phyloP scores from a whole-genome alignment of 2,329 filamentous ascomycete genomes.

The Monosporascus sp. region DNA sequence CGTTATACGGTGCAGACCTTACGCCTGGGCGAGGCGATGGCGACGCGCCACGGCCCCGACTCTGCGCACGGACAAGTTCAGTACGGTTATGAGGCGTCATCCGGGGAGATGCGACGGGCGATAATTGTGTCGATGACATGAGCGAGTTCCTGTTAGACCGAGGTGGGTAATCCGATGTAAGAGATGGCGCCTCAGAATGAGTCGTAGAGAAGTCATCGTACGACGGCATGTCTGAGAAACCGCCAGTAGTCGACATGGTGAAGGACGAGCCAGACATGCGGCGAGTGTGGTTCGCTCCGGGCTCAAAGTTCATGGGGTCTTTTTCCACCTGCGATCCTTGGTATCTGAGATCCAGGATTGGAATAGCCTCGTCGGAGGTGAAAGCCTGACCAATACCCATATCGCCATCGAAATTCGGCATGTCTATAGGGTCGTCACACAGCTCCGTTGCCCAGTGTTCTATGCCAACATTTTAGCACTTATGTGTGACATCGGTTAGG shows the following conservation, averaged over 20 bases:
- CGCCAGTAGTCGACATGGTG: constrained; percentile 62
- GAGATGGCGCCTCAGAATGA: constrained; percentile 62
- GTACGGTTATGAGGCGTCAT: constrained; percentile 56
- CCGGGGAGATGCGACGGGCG: constrained; percentile 65
- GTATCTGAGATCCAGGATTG: constrained; percentile 56
- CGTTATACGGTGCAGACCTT: constrained; percentile 64
- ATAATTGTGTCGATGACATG: constrained; percentile 65
- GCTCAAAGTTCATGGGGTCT: constrained; percentile 45
- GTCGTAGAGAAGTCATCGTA: constrained; percentile 67
- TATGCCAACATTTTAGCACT: constrained; percentile 22
- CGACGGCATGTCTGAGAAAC: constrained; percentile 61
- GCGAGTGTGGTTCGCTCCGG: constrained; percentile 46
- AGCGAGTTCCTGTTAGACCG: constrained; percentile 64
- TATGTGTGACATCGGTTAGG: constrained; percentile 3
- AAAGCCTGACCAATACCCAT: constrained; percentile 58
- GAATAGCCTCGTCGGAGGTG: constrained; percentile 57
- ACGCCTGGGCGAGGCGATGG: constrained; percentile 64
- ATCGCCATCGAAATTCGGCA: constrained; percentile 50
- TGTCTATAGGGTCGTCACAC: constrained; percentile 51
- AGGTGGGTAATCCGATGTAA: constrained; percentile 60
- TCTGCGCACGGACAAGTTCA: constrained; percentile 58
- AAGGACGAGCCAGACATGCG: constrained; percentile 70
- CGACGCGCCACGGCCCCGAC: constrained; percentile 61
- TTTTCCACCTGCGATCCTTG: constrained; percentile 41
- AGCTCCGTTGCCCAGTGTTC: constrained; percentile 50